Evolutionary conservation across 169 alveolate genomes (phyloP).

Genomic region (Neospora caninum): DNA sequence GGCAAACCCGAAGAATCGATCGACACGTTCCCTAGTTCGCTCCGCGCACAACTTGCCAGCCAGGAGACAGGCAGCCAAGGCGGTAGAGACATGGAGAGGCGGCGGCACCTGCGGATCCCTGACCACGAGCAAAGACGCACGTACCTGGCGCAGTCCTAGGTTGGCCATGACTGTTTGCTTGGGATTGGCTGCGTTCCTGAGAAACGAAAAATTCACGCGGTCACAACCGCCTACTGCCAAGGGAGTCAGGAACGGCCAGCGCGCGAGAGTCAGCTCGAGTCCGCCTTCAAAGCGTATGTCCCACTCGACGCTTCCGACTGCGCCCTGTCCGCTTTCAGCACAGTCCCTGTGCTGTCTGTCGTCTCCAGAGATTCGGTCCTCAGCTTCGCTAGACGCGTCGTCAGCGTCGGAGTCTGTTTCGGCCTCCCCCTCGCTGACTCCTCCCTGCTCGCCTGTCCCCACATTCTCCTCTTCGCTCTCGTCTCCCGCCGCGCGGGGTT

Average conservation of each 20-base stretch:
- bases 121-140: not conserved
- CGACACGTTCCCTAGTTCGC: no score
- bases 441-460: not conserved
- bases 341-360: not conserved
- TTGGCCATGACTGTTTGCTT: not conserved
- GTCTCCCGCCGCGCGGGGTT: not conserved
- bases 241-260: constrained; percentile 20
- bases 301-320: not conserved
- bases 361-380: not conserved
- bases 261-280: constrained; percentile 2
- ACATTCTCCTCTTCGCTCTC: not conserved
- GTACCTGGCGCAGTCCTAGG: not conserved
- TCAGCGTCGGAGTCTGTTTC: not conserved
- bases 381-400: not conserved
- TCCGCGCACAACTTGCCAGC: no score
- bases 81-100: not conserved
- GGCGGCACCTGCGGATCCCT: not conserved
- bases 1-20: no score
- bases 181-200: not conserved
- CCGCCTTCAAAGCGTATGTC: not conserved
- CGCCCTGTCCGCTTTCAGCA: not conserved
- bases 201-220: not conserved
- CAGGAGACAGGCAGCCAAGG: not conserved
- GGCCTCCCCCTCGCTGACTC: not conserved
- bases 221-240: not conserved